Conservation (phyloP, 352 stramenopile species). For the Globisporangium sylvaticum region DNA sequence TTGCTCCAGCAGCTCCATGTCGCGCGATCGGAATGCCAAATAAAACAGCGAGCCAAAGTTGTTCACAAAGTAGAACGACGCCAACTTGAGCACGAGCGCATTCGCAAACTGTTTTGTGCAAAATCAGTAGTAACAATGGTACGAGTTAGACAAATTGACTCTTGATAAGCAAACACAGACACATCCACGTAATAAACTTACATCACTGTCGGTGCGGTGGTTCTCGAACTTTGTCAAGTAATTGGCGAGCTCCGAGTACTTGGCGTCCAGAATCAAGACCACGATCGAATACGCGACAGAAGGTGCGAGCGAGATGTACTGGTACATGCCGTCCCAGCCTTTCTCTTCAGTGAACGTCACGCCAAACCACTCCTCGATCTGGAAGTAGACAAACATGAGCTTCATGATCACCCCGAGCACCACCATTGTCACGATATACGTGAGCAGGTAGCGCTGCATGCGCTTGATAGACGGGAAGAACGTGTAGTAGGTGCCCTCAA, state of each 20-base stretch:
- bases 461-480: constrained; percentile 80
- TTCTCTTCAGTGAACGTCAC: constrained; percentile 51
- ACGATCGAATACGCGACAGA: constrained; percentile 74
- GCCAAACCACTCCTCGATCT: constrained; percentile 68
- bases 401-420: constrained; percentile 65
- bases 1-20: constrained; percentile 89
- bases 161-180: background rate
- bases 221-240: constrained; percentile 93
- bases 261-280: constrained; percentile 71
- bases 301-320: constrained; percentile 64
- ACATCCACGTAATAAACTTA: constrained; percentile 28
- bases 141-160: background rate
- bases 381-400: constrained; percentile 84
- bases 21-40: constrained; percentile 89
- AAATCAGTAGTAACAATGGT: background rate
- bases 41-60: constrained; percentile 97
- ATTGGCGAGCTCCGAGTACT: constrained; percentile 90
- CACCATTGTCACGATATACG: constrained; percentile 56
- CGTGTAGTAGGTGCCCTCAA: constrained; percentile 80
- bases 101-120: constrained; percentile 69
- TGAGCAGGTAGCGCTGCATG: constrained; percentile 74
- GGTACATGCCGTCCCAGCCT: constrained; percentile 60
- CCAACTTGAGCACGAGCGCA: constrained; percentile 96
- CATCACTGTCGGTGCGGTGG: constrained; percentile 86
- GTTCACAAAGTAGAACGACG: constrained; percentile 97